Base-by-base conservation (phyloP, 805 yeast species). In the Yamadazyma laniorum region DNA sequence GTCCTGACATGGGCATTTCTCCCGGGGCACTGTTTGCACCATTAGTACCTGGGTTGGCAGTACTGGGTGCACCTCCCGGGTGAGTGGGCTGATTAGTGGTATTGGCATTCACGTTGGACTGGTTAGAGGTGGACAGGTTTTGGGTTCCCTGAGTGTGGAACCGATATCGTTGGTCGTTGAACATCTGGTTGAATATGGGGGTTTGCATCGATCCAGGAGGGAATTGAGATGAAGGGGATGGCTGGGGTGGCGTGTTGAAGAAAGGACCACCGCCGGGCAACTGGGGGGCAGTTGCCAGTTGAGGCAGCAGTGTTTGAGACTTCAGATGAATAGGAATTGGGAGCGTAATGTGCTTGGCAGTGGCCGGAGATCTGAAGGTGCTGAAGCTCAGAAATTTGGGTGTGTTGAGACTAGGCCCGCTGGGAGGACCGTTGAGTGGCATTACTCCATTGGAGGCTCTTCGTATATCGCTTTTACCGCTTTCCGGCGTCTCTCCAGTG, bases 1-100 rank as follows among this genome's bases (percentile, higher is more conserved):
- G 62, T 0, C 79, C 81, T 5, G 83, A 82, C 3, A 83, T 58
- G 3, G 90, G 87, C 0, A 89, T 80, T 43, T 82, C 88, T 27
- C 82, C 67, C 11, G 34, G 18, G 52, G 34, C 35, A 13, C 8
- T 13, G 17, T 27, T 28, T 21, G 22, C 32, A n/a, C 26, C 31
- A 13, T 12, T 17, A 14, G 6, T 13, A 16, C 26, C 18, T 6
- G 16, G 18, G 48, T 43, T 27, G 48, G 16, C 48, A 5, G 32
- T 17, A 22, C 14, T 4, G 11, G 9, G 25, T 8, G 3, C 16
- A 21, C 8, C 22, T 13, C 23, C 15, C 12, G 32, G 19, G 42
- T 41, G 44, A 57, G 62, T 40, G 60, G 70, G 42, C 58, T 58
- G 30, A 63, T 48, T 16, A 63, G 53, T 3, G 69, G 69, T 4